Evolutionary conservation across 208 protist genomes (phyloP).

Genomic region (Leishmania mexicana): DNA sequence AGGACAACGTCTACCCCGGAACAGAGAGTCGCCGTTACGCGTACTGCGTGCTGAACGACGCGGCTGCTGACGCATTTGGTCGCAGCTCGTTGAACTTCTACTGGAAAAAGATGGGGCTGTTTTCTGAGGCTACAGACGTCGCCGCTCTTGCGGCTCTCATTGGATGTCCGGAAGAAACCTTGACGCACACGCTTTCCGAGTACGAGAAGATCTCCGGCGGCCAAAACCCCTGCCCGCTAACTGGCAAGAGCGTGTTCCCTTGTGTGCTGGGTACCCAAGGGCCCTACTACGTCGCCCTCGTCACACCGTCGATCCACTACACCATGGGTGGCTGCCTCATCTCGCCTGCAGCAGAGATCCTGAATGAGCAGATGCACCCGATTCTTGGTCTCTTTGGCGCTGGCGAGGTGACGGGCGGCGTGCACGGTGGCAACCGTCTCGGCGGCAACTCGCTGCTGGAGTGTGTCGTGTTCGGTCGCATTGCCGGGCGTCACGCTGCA

Average conservation of each 20-base stretch:
- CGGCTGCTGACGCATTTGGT: slow-evolving; percentile 68
- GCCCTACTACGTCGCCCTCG: slow-evolving; percentile 79
- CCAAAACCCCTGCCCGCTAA: slow-evolving; percentile 40
- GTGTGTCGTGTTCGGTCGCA: slow-evolving; percentile 70
- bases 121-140: slow-evolving; percentile 41
- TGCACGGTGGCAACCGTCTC: slow-evolving; percentile 97
- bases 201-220: slow-evolving; percentile 52
- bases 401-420: slow-evolving; percentile 96
- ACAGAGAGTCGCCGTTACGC: slow-evolving; percentile 52
- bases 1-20: slow-evolving; percentile 58
- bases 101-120: slow-evolving; percentile 70
- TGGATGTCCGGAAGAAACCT: slow-evolving; percentile 38
- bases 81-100: slow-evolving; percentile 77
- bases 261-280: slow-evolving; percentile 58
- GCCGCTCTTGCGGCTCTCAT: slow-evolving; percentile 64
- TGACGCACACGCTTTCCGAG: slow-evolving; percentile 47
- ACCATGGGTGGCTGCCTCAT: slow-evolving; percentile 96
- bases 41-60: slow-evolving; percentile 86
- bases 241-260: slow-evolving; percentile 84
- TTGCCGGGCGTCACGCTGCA: slow-evolving; percentile 74
- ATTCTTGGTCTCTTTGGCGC: slow-evolving; percentile 94
- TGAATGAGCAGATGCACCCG: slow-evolving; percentile 55
- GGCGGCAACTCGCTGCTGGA: slow-evolving; percentile 96
- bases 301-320: slow-evolving; percentile 97
- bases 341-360: slow-evolving; percentile 77